Percentiles rank a stretch among this genome's conserved stretches.
Evolutionary conservation across 441 rosid species (phyloP).

Genomic region (Arabidopsis hybrid): DNA sequence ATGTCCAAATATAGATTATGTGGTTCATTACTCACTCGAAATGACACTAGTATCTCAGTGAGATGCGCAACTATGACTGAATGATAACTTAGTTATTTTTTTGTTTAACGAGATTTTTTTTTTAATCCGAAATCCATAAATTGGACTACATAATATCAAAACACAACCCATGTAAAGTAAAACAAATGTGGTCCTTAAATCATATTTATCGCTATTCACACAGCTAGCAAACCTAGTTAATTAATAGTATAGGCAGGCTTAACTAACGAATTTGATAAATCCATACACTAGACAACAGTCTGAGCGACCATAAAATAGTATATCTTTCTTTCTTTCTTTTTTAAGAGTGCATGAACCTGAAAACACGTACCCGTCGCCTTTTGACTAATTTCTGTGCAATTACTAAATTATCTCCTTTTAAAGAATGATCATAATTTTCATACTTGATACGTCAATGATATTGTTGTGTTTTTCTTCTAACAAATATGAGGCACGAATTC

Average conservation of each 20-base stretch:
- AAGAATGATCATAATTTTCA: not conserved
- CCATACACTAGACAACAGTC: conserved; percentile 31
- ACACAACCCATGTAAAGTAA: not conserved
- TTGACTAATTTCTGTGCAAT: conserved; percentile 1
- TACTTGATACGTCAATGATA: conserved; percentile 4
- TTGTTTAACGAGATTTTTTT: too few relatives aligned
- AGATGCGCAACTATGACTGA: too few relatives aligned
- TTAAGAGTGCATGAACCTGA: conserved; percentile 39
- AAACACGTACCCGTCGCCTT: conserved; percentile 34
- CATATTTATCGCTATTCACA: conserved; percentile 11
- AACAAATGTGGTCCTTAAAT: conserved; percentile 1
- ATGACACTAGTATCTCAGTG: too few relatives aligned
- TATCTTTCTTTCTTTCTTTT: not conserved
- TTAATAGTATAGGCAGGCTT: conserved; percentile 1
- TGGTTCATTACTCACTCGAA: too few relatives aligned
- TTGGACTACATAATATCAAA: not conserved
- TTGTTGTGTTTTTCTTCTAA: not conserved
- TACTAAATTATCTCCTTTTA: not conserved
- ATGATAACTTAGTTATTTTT: too few relatives aligned
- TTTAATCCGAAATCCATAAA: too few relatives aligned
- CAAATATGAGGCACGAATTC: not conserved
- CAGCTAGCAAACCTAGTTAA: conserved; percentile 17
- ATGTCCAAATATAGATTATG: too few relatives aligned
- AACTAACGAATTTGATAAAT: conserved; percentile 3
- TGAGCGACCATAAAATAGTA: conserved; percentile 24